phyloP scores from a whole-genome alignment of 2,329 filamentous ascomycete species.

The Lachnellula arida region DNA sequence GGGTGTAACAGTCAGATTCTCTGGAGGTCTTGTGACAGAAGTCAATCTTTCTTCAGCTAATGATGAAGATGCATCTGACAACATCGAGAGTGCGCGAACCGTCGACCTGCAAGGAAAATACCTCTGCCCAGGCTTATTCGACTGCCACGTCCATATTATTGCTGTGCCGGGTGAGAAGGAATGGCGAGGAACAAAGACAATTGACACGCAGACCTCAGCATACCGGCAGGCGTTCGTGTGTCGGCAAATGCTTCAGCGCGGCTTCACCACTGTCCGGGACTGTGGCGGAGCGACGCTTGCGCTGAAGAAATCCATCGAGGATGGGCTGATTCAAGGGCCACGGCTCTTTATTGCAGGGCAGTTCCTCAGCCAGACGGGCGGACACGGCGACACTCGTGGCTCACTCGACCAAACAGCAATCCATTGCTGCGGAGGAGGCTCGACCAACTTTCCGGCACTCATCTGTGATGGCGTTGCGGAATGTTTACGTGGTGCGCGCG shows the following conservation, averaged over 20 bases:
- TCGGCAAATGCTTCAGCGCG: slow-evolving; percentile 47
- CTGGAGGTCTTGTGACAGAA: slow-evolving; percentile 31
- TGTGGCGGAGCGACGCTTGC: slow-evolving; percentile 51
- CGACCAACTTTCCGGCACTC: not conserved
- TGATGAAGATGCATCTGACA: too few species aligned
- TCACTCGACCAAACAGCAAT: slow-evolving; percentile 32
- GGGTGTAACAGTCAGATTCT: slow-evolving; percentile 32
- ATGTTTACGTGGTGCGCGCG: slow-evolving; percentile 47
- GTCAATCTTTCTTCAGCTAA: not conserved
- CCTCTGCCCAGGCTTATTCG: slow-evolving; percentile 46
- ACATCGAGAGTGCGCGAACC: not conserved
- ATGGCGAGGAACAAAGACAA: slow-evolving; percentile 1
- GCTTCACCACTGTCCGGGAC: slow-evolving; percentile 55
- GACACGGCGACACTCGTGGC: slow-evolving; percentile 47
- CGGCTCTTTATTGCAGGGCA: slow-evolving; percentile 49
- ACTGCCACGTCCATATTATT: slow-evolving; percentile 45
- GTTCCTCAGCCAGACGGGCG: slow-evolving; percentile 52
- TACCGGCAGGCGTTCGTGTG: slow-evolving; percentile 42
- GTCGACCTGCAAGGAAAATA: slow-evolving; percentile 40
- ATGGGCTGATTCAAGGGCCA: slow-evolving; percentile 51
- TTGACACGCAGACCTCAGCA: not conserved
- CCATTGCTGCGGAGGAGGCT: not conserved
- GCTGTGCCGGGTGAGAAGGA: slow-evolving; percentile 39
- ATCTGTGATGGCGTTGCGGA: slow-evolving; percentile 32
- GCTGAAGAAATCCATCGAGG: slow-evolving; percentile 51